Evolutionary conservation across 2,329 filamentous ascomycete species (phyloP).

Genomic region (Diplodia scrobiculata): DNA sequence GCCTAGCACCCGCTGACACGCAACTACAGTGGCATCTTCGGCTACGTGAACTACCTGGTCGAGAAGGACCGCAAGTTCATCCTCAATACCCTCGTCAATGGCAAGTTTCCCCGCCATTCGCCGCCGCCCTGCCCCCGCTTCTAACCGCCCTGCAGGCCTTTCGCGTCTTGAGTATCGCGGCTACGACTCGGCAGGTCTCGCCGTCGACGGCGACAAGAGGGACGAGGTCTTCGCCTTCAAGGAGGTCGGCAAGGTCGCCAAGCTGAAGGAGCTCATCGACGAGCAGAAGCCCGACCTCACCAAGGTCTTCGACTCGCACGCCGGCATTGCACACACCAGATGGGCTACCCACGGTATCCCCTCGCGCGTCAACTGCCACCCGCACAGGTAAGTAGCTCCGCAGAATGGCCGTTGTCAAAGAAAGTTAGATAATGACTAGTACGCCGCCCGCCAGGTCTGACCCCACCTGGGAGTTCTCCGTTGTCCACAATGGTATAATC

Average conservation of each 20-base stretch:
- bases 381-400: constrained; percentile 71
- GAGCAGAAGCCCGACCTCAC: constrained; percentile 78
- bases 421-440: constrained; percentile 4
- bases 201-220: constrained; percentile 97
- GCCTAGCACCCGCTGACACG: constrained; percentile 1
- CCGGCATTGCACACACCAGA: constrained; percentile 96
- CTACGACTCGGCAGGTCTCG: constrained; percentile 96
- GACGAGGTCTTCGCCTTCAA: constrained; percentile 97
- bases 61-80: constrained; percentile 98
- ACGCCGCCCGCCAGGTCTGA: constrained; percentile 67
- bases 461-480: constrained; percentile 89
- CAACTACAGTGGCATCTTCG: constrained; percentile 78
- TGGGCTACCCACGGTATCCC: constrained; percentile 98
- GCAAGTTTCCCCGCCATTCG: constrained; percentile 55
- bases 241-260: constrained; percentile 98
- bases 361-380: constrained; percentile 94
- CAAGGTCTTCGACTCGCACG: constrained; percentile 97
- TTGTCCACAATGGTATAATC: constrained; percentile 99
- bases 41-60: constrained; percentile 98
- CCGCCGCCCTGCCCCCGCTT: constrained; percentile 30
- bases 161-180: constrained; percentile 96
- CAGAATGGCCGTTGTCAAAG: neutral
- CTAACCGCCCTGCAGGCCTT: constrained; percentile 63
- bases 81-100: constrained; percentile 93
- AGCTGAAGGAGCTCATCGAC: constrained; percentile 90